Evolutionary conservation across 2,329 filamentous ascomycete species (phyloP).

Genomic region (Diaporthe vexans): DNA sequence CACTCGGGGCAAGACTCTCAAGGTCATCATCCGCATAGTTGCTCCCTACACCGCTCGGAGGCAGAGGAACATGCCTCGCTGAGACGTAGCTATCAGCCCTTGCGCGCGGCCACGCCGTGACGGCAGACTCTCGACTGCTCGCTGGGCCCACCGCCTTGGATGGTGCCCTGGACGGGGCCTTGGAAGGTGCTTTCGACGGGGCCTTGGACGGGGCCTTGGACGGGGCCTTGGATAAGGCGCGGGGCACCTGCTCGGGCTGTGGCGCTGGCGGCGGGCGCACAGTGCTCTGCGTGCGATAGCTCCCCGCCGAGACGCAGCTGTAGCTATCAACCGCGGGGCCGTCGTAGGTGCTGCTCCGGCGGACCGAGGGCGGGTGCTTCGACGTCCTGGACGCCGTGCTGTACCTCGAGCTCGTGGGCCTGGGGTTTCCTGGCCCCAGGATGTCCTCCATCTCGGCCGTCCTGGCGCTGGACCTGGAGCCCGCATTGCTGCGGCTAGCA

Average conservation of each 20-base stretch:
- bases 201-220: slow-evolving; percentile 36
- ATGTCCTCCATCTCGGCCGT: slow-evolving; percentile 44
- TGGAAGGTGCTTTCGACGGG: slow-evolving; percentile 46
- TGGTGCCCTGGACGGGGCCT: slow-evolving; percentile 24
- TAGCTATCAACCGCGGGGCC: slow-evolving; percentile 52
- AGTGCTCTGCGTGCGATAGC: slow-evolving; percentile 54
- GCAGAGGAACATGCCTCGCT: slow-evolving; percentile 55
- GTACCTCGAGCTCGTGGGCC: slow-evolving; percentile 45
- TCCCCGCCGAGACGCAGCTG: slow-evolving; percentile 61
- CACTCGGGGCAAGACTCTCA: slow-evolving; percentile 69
- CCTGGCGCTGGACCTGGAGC: slow-evolving; percentile 52
- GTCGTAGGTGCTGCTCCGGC: slow-evolving; percentile 48
- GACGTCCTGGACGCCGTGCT: slow-evolving; percentile 23
- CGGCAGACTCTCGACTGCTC: slow-evolving; percentile 47
- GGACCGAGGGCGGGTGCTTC: slow-evolving; percentile 41
- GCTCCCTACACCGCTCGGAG: slow-evolving; percentile 57
- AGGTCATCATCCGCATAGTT: slow-evolving; percentile 63
- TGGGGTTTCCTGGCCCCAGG: slow-evolving; percentile 41
- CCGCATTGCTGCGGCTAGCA: slow-evolving; percentile 58
- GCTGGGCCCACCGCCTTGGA: slow-evolving; percentile 37
- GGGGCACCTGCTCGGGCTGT: slow-evolving; percentile 44
- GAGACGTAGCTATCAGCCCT: slow-evolving; percentile 47
- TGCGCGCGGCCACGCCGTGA: slow-evolving; percentile 44
- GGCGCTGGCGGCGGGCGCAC: slow-evolving; percentile 47
- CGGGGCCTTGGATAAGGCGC: slow-evolving; percentile 43